phyloP scores from a whole-genome alignment of 257 asterid genomes.

The Solanum sitiens region DNA sequence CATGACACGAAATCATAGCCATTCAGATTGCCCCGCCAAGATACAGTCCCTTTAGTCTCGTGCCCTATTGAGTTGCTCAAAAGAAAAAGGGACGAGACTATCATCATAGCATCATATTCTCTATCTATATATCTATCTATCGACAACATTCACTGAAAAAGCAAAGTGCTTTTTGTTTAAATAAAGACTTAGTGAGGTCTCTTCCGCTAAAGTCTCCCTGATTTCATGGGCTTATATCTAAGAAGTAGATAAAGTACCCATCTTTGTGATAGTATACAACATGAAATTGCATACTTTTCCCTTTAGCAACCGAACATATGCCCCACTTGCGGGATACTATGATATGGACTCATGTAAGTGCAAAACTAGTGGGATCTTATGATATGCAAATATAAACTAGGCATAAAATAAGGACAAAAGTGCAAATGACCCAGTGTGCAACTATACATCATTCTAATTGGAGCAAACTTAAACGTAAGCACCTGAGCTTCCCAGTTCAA shows the following conservation, averaged over 20 bases:
- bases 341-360: not conserved
- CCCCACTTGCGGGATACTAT: not conserved
- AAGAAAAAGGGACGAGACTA: not conserved
- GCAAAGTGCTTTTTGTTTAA: not conserved
- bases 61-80: not conserved
- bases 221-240: not conserved
- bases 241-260: not conserved
- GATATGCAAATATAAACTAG: not conserved
- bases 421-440: not conserved
- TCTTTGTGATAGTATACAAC: not conserved
- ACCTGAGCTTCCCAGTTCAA: not conserved
- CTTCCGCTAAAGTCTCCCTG: not conserved
- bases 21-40: constrained; percentile 15
- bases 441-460: not conserved
- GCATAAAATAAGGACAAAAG: not conserved
- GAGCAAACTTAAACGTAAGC: not conserved
- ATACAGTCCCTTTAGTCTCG: not conserved
- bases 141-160: not conserved
- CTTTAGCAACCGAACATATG: not conserved
- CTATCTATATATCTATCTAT: not conserved
- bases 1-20: not conserved
- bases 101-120: not conserved
- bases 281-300: not conserved
- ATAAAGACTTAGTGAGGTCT: not conserved
- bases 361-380: not conserved